These are phyloP conservation scores for Antarctomyces pellizariae DNA, from an alignment of 495 filamentous ascomycete genomes.

Conservation along the genomic window DNA sequence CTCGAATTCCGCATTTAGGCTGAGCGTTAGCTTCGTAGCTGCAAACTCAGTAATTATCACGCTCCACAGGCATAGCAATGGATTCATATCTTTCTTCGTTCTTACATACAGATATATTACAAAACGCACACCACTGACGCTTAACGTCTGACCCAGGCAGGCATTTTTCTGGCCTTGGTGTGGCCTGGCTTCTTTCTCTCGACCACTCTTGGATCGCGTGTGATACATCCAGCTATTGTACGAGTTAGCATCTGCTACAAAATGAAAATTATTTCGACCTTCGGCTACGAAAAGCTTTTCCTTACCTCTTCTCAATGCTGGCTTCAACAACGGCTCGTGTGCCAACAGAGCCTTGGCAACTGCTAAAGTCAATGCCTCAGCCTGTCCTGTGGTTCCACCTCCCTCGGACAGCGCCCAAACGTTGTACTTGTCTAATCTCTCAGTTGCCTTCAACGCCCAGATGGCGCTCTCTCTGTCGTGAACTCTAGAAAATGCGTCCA, in stretches of 20 bases:
- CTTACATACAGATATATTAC: constrained; percentile 4
- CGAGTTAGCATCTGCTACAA: constrained; percentile 13
- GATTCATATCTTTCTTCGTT: neutral
- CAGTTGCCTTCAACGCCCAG: constrained; percentile 66
- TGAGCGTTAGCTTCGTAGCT: neutral
- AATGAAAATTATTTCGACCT: constrained; percentile 5
- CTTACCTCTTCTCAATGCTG: constrained; percentile 70
- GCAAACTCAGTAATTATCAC: no score
- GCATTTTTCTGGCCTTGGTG: constrained; percentile 93
- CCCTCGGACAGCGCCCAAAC: constrained; percentile 67
- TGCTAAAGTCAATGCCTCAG: constrained; percentile 85
- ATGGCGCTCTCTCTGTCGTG: constrained; percentile 89
- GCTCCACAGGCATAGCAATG: no score
- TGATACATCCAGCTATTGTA: constrained; percentile 62
- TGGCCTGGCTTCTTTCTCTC: constrained; percentile 97
- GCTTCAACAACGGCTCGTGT: constrained; percentile 80
- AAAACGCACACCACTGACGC: constrained; percentile 5
- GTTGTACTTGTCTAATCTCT: constrained; percentile 89
- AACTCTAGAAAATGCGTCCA: constrained; percentile 56
- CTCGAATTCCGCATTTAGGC: neutral
- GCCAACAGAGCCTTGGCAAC: constrained; percentile 68
- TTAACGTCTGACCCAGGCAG: constrained; percentile 87
- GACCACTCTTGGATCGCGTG: constrained; percentile 73
- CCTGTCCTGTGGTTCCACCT: constrained; percentile 84
- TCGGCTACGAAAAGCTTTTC: constrained; percentile 1